phyloP scores from a whole-genome alignment of 177 flowering plant species.

The Vitis hybrid region DNA sequence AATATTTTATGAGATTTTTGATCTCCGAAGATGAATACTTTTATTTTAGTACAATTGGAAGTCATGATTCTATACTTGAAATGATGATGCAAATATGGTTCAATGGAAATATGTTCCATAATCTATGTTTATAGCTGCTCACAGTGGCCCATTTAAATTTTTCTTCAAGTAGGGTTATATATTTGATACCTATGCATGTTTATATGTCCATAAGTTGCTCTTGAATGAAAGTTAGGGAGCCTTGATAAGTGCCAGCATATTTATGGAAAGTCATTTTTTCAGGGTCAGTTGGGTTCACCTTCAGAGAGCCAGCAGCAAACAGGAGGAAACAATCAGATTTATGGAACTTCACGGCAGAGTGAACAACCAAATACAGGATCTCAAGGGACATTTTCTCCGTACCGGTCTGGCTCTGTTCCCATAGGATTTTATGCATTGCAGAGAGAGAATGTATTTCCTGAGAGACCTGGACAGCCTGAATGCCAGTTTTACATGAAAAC shows the following conservation, averaged over 20 bases:
- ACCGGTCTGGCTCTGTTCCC: slow-evolving; percentile 61
- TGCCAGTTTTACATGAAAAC: slow-evolving; percentile 99
- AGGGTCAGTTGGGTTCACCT: slow-evolving; percentile 83
- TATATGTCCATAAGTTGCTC: background rate
- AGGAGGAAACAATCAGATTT: slow-evolving; percentile 50
- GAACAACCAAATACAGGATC: slow-evolving; percentile 47
- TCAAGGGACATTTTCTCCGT: slow-evolving; percentile 58
- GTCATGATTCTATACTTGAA: background rate
- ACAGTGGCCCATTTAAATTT: background rate
- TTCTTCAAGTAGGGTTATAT: too few relatives aligned
- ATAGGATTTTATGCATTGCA: slow-evolving; percentile 73
- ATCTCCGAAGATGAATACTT: background rate
- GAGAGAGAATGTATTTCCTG: slow-evolving; percentile 88
- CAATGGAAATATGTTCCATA: background rate
- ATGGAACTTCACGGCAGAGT: slow-evolving; percentile 58
- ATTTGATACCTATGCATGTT: too few relatives aligned
- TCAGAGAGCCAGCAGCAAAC: slow-evolving; percentile 69
- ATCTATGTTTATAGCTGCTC: background rate
- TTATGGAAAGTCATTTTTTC: slow-evolving; percentile 3
- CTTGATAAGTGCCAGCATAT: background rate
- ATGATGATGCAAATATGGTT: background rate
- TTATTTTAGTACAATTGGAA: background rate
- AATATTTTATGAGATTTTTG: too few relatives aligned
- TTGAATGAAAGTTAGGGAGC: background rate
- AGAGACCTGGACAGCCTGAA: slow-evolving; percentile 96